A percentile compares a stretch with the other conserved stretches of the same genome.
Conservation (phyloP, 768 basidiomycete species). For the Leccinum obscurum region DNA sequence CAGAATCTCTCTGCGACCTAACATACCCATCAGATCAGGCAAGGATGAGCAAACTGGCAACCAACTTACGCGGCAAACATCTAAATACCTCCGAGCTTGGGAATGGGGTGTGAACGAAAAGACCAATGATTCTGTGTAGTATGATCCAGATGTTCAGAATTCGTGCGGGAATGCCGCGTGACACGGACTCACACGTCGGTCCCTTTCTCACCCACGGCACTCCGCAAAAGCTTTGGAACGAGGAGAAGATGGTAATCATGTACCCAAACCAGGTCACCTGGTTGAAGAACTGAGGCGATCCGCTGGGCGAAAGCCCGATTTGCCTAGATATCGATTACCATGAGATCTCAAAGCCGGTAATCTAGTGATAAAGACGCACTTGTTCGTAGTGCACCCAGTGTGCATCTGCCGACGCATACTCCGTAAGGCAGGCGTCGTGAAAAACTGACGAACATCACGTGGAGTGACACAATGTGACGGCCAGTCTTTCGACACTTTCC, state of each 20-base stretch:
- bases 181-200: constrained; percentile 23
- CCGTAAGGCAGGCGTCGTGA: constrained; percentile 33
- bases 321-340: constrained; percentile 47
- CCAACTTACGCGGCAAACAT: constrained; percentile 76
- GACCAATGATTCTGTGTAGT: constrained; percentile 58
- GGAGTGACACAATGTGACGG: too few relatives aligned
- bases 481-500: too few relatives aligned
- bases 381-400: constrained; percentile 53
- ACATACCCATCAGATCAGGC: constrained; percentile 3
- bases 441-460: too few relatives aligned
- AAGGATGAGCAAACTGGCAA: background rate
- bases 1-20: constrained; percentile 87
- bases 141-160: background rate
- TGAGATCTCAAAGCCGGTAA: constrained; percentile 3
- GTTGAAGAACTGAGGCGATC: constrained; percentile 74
- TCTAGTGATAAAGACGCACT: constrained; percentile 12
- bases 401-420: constrained; percentile 81
- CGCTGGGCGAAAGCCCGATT: constrained; percentile 80
- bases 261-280: constrained; percentile 93
- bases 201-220: constrained; percentile 45
- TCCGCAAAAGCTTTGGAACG: constrained; percentile 81
- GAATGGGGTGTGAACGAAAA: constrained; percentile 98
- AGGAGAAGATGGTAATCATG: constrained; percentile 97
- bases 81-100: constrained; percentile 96
- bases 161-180: background rate